Evolutionary conservation across 208 protist genomes (phyloP), one percentile per base, ranked within the genome.

Genomic region (Porcisia hertigi): DNA sequence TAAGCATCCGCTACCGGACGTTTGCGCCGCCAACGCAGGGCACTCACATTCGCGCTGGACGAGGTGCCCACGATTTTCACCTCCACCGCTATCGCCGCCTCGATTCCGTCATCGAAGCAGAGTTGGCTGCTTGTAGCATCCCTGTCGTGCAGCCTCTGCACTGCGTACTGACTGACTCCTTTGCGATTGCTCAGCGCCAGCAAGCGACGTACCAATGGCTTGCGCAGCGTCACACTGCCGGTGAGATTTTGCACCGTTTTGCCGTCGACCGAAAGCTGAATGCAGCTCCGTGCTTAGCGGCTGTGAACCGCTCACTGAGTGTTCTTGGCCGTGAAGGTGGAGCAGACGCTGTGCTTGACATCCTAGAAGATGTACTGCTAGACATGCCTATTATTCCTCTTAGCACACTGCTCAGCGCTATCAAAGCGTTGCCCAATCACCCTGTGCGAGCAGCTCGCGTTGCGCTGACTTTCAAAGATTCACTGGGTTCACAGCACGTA

Each of bases 141-240:
- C 55, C 59, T 39, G 76, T 82, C 30, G 78, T 81, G 54, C 77
- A 71, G 45, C 82, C 85, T 3, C 71, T 93, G 55, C 79, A 84
- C 52, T 79, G 75, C 7, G 73, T 85, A 23, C 45, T 86, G 64
- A 60, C 63, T 1, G 83, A 86, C 78, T 74, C 85, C 80, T 88
- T 96, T 39, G 85, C 85, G 14, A 74, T 91, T 59, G 81, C 92
- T 49, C 81, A 84, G 53, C 86, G 89, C 18, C 89, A 88, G 59
- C 77, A 88, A 52, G 83, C 87, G 4, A 94, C 89, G 2, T 88
- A 92, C 43, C 83, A 83, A 36, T 96, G 89, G 89, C 83, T 94
- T 0, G 75, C 80, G 54, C 82, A 90, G 62, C 76, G 78, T 1
- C 80, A 82, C 30, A 57, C 67, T 1, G 82, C 84, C 14, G 85